These are phyloP conservation scores for Cryptococcus sp. DNA, from an alignment of 1,284 basidiomycete genomes.

Conservation along the genomic window DNA sequence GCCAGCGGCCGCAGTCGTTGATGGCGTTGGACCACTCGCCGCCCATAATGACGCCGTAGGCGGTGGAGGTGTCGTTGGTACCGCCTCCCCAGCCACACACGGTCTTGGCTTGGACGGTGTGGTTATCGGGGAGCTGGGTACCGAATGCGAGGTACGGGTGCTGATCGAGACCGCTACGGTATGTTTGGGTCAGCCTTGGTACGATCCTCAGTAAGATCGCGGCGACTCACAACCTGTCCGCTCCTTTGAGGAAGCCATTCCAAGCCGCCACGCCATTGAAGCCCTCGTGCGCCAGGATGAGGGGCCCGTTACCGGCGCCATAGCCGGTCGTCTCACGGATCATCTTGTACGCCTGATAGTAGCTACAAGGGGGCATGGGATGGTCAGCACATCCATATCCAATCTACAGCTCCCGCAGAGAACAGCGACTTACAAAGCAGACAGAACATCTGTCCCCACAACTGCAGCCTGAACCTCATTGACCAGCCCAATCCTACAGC, in stretches of 20 bases:
- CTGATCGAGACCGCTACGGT: conserved; percentile 36
- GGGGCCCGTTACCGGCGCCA: conserved; percentile 76
- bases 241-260: conserved; percentile 65
- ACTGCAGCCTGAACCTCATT: conserved; percentile 42
- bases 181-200: background rate
- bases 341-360: conserved; percentile 71
- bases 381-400: background rate
- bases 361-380: conserved; percentile 28
- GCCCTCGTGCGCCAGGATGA: conserved; percentile 72
- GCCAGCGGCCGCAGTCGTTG: conserved; percentile 63
- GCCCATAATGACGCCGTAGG: conserved; percentile 71
- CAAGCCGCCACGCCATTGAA: conserved; percentile 66
- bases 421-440: conserved; percentile 35
- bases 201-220: background rate
- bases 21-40: conserved; percentile 62
- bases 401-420: background rate
- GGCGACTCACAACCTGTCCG: conserved; percentile 58
- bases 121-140: conserved; percentile 37
- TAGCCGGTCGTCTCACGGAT: conserved; percentile 72
- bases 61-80: conserved; percentile 57
- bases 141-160: conserved; percentile 46
- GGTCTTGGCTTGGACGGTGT: conserved; percentile 11
- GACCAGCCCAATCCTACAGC: conserved; percentile 41
- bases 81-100: conserved; percentile 48
- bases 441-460: conserved; percentile 29